These are phyloP conservation scores for Lineolata rhizophorae DNA, from an alignment of 495 filamentous ascomycete genomes.

Conservation along the genomic window DNA sequence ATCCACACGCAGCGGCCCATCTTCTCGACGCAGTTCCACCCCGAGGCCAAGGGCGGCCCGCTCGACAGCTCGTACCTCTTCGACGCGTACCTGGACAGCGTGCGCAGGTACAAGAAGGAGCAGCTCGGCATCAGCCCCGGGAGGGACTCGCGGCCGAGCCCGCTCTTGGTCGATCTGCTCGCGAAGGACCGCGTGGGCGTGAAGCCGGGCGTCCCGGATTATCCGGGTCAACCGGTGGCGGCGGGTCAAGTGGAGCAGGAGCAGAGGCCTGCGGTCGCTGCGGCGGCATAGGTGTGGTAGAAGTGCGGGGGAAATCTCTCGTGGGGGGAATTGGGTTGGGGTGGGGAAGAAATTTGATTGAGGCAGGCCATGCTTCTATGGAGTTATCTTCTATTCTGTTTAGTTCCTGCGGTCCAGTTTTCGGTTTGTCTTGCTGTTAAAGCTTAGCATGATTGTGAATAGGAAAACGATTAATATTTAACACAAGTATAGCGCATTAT, in stretches of 20 bases:
- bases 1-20: slow-evolving; percentile 91
- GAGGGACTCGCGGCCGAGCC: slow-evolving; percentile 62
- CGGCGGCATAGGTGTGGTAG: slow-evolving; percentile 1
- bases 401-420: too few species aligned
- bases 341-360: too few species aligned
- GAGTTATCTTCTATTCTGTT: too few species aligned
- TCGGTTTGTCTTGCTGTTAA: too few species aligned
- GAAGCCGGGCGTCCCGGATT: slow-evolving; percentile 10
- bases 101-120: slow-evolving; percentile 67
- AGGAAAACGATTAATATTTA: too few species aligned
- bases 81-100: slow-evolving; percentile 82
- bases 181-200: slow-evolving; percentile 89
- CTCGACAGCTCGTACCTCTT: slow-evolving; percentile 88
- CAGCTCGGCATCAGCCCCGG: slow-evolving; percentile 39
- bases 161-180: slow-evolving; percentile 73
- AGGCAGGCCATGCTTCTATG: too few species aligned
- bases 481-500: too few species aligned
- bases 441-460: too few species aligned
- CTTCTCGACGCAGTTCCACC: slow-evolving; percentile 96
- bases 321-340: too few species aligned
- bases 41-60: slow-evolving; percentile 89
- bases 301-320: not conserved
- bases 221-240: slow-evolving; percentile 2
- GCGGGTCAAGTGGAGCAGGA: too few species aligned
- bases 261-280: slow-evolving; percentile 1